Evolutionary conservation across 495 filamentous ascomycete genomes (phyloP).

Genomic region (Podospora australis): DNA sequence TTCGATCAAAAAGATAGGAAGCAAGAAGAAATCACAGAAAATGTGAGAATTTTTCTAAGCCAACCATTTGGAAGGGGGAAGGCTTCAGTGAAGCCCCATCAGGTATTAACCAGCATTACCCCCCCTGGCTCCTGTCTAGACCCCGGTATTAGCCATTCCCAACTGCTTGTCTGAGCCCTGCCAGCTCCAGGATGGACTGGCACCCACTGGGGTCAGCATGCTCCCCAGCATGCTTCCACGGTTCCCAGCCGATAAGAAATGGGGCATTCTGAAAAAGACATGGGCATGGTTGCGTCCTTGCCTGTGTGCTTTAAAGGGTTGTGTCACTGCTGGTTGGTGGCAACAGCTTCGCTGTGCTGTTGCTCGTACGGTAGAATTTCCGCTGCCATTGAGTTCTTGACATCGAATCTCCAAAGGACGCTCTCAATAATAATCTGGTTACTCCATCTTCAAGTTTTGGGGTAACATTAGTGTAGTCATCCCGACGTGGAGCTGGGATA

Average conservation of each 20-base stretch:
- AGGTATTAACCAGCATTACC: conserved; percentile 10
- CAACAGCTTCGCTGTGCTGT: no score
- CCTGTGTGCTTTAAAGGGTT: conserved; percentile 5
- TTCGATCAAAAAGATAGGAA: background rate
- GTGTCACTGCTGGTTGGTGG: conserved; percentile 13
- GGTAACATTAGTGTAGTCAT: background rate
- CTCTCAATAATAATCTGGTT: background rate
- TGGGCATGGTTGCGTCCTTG: conserved; percentile 3
- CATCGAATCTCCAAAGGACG: conserved; percentile 13
- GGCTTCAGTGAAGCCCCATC: no score
- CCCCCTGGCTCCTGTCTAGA: conserved; percentile 19
- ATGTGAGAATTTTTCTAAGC: conserved; percentile 4
- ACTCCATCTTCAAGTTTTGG: background rate
- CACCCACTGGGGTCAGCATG: background rate
- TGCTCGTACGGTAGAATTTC: background rate
- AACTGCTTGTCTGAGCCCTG: conserved; percentile 13
- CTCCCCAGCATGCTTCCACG: conserved; percentile 1
- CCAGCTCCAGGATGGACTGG: no score
- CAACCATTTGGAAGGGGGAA: conserved; percentile 22
- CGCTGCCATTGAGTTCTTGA: conserved; percentile 8
- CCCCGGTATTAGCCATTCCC: conserved; percentile 13
- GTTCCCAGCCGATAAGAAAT: conserved; percentile 12
- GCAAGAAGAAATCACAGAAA: conserved; percentile 7
- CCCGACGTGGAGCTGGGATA: background rate
- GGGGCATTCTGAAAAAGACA: conserved; percentile 8